Percentiles rank a stretch among this genome's conserved stretches.
These are phyloP conservation scores for Cenococcum geophilum DNA, from an alignment of 495 filamentous ascomycete species.

Conservation along the genomic window DNA sequence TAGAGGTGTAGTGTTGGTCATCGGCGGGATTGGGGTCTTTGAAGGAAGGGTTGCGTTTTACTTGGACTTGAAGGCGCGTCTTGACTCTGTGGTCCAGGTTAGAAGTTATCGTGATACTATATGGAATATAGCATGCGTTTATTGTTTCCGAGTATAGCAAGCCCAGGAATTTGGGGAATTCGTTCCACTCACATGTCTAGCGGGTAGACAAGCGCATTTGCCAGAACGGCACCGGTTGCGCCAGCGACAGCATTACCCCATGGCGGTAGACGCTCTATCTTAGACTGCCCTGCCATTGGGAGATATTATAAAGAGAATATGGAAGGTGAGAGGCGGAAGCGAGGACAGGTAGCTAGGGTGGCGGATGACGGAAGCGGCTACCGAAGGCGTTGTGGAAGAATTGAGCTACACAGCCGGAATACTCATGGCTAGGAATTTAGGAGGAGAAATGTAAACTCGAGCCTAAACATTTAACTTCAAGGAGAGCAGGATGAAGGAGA, in stretches of 20 bases:
- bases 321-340: not conserved
- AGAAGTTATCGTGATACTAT: not conserved
- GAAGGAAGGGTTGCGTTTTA: constrained; percentile 56
- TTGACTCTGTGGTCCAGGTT: constrained; percentile 60
- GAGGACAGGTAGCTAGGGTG: not conserved
- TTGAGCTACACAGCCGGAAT: constrained; percentile 6
- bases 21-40: constrained; percentile 35
- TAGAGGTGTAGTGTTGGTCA: constrained; percentile 69
- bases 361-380: constrained; percentile 21
- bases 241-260: constrained; percentile 93
- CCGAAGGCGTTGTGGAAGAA: constrained; percentile 15
- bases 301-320: not conserved
- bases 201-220: constrained; percentile 94
- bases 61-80: constrained; percentile 94
- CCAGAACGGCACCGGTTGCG: constrained; percentile 86
- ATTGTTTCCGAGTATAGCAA: too few relatives aligned
- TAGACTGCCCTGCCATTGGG: constrained; percentile 74
- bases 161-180: not conserved
- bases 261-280: constrained; percentile 70
- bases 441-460: too few relatives aligned
- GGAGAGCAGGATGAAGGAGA: too few relatives aligned
- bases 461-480: too few relatives aligned
- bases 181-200: constrained; percentile 74
- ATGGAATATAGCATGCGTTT: not conserved
- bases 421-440: not conserved